These are phyloP conservation scores for Wickerhamiella kurtzmanii DNA, from an alignment of 805 yeast species.

Conservation along the genomic window DNA sequence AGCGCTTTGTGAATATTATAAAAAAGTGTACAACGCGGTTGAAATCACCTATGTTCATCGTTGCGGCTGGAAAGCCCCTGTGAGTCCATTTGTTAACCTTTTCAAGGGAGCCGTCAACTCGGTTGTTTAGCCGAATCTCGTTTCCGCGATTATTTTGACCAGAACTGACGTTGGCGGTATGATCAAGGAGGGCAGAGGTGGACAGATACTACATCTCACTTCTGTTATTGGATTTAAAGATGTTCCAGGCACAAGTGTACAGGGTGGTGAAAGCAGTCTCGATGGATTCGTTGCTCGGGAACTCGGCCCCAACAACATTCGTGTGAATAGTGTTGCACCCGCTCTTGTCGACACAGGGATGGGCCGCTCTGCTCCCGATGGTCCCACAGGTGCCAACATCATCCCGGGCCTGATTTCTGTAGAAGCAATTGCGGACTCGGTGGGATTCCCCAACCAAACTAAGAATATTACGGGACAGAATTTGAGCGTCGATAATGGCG, in stretches of 20 bases:
- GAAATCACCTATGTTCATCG: too few species aligned
- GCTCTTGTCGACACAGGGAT: too few species aligned
- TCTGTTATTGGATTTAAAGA: slow-evolving; percentile 40
- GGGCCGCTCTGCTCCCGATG: too few species aligned
- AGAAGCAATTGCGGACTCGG: slow-evolving; percentile 15
- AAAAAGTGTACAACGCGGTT: too few species aligned
- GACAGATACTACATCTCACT: slow-evolving; percentile 47
- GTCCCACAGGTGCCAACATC: too few species aligned
- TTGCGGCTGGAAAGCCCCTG: slow-evolving; percentile 47
- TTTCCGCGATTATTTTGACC: slow-evolving; percentile 50
- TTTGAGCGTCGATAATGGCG: too few species aligned
- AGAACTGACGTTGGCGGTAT: slow-evolving; percentile 39
- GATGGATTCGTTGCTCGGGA: slow-evolving; percentile 56
- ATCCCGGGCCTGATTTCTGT: slow-evolving; percentile 12
- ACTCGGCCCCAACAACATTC: slow-evolving; percentile 34
- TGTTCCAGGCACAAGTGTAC: slow-evolving; percentile 46
- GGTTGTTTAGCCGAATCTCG: too few species aligned
- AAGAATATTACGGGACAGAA: too few species aligned
- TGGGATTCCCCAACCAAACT: slow-evolving; percentile 9
- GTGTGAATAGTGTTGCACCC: too few species aligned
- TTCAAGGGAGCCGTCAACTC: too few species aligned
- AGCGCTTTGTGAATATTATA: too few species aligned
- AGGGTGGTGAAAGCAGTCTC: slow-evolving; percentile 62
- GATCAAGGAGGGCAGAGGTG: slow-evolving; percentile 27
- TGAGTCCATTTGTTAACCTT: too few species aligned